Conservation (phyloP, 116 monocot genomes). For the Thalassia testudinum region DNA sequence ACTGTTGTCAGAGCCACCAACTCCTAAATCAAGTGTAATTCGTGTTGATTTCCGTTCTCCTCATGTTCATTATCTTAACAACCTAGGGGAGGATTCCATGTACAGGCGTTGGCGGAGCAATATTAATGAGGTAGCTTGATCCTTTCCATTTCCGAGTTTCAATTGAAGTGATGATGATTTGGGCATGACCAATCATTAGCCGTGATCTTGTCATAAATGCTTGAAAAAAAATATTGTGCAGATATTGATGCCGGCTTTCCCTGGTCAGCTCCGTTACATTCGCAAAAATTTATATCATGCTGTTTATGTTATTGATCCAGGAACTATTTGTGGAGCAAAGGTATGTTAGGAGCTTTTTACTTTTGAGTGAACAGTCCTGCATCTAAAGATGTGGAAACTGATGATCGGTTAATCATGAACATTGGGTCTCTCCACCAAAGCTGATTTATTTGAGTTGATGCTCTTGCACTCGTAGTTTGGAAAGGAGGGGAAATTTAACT, state of each 20-base stretch:
- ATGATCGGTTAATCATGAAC: no score
- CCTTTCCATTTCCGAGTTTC: not conserved
- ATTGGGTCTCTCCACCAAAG: constrained; percentile 1
- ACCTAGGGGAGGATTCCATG: constrained; percentile 86
- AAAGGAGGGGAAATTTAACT: not conserved
- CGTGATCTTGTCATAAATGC: not conserved
- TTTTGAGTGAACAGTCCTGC: not conserved
- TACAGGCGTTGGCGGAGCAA: constrained; percentile 82
- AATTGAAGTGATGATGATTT: not conserved
- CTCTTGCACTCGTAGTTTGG: not conserved
- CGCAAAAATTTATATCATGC: constrained; percentile 92
- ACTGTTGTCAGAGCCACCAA: constrained; percentile 59
- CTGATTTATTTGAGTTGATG: not conserved
- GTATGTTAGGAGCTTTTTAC: constrained; percentile 23
- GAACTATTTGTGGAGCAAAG: constrained; percentile 70
- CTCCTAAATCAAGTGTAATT: constrained; percentile 44
- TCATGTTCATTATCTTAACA: constrained; percentile 80
- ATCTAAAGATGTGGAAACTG: no score
- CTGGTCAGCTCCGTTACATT: constrained; percentile 89
- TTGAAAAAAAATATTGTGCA: constrained; percentile 8
- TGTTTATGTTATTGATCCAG: constrained; percentile 90
- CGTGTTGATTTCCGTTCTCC: constrained; percentile 88
- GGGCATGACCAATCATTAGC: not conserved
- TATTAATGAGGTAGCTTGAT: constrained; percentile 63
- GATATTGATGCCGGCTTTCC: constrained; percentile 94